Conservation (phyloP, 768 basidiomycete species). For the Termitomyces sp. region DNA sequence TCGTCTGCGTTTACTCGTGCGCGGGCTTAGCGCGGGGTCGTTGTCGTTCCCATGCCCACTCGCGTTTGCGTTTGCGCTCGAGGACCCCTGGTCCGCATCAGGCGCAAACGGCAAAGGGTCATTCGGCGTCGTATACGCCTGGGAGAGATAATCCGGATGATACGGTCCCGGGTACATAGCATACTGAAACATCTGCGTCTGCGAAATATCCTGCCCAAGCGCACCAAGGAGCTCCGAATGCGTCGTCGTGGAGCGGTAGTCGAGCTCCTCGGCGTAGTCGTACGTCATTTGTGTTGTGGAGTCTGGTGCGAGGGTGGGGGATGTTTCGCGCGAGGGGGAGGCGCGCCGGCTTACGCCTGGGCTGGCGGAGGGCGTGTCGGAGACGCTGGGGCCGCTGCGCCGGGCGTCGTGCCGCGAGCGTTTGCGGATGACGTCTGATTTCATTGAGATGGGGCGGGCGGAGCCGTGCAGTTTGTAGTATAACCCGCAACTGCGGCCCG, state of each 20-base stretch:
- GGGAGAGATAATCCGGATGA: constrained; percentile 67
- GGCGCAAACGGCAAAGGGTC: constrained; percentile 56
- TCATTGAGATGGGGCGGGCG: constrained; percentile 86
- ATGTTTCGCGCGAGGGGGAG: constrained; percentile 60
- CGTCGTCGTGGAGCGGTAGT: constrained; percentile 36
- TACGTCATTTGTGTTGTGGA: constrained; percentile 60
- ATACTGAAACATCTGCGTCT: constrained; percentile 31
- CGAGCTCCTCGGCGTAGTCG: constrained; percentile 46
- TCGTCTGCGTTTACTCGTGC: constrained; percentile 64
- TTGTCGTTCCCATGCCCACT: constrained; percentile 16
- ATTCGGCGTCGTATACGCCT: constrained; percentile 43
- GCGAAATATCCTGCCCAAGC: constrained; percentile 32
- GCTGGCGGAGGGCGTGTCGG: constrained; percentile 74
- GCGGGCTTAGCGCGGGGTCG: constrained; percentile 34
- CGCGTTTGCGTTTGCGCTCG: background rate
- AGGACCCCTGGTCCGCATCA: background rate
- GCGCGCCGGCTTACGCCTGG: constrained; percentile 73
- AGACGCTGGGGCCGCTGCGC: constrained; percentile 46
- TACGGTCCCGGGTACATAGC: constrained; percentile 68
- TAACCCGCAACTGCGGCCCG: constrained; percentile 60
- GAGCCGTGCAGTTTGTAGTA: constrained; percentile 88
- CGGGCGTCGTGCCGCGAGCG: constrained; percentile 81
- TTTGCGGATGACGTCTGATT: constrained; percentile 87
- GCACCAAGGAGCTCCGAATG: constrained; percentile 56
- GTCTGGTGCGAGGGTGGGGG: constrained; percentile 70